Evolutionary conservation across 2,329 filamentous ascomycete species (phyloP).

Genomic region (Pyrenophora graminea): DNA sequence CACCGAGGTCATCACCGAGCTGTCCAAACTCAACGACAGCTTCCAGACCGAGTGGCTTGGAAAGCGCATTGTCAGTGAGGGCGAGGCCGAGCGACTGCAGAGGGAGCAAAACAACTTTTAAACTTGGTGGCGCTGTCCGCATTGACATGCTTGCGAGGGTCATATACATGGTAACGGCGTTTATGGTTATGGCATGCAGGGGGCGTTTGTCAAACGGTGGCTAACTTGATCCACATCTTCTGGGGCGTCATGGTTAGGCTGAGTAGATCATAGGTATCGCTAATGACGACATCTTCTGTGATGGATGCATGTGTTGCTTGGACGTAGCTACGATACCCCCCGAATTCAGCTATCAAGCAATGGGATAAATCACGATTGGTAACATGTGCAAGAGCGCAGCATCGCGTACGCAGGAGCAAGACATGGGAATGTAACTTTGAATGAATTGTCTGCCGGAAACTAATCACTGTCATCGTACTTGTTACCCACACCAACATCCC

Average conservation of each 20-base stretch:
- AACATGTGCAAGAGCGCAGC: no score
- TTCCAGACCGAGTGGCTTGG: slow-evolving; percentile 77
- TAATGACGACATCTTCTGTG: neutral
- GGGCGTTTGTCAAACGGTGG: neutral
- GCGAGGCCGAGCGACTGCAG: slow-evolving; percentile 39
- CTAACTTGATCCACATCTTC: neutral
- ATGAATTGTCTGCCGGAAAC: neutral
- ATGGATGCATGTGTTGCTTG: no score
- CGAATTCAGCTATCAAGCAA: neutral
- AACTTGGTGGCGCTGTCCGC: neutral
- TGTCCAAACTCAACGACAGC: slow-evolving; percentile 78
- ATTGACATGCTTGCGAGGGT: neutral
- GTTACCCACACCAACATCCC: slow-evolving; percentile 62
- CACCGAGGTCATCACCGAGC: slow-evolving; percentile 78
- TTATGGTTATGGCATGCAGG: neutral
- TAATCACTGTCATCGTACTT: slow-evolving; percentile 65
- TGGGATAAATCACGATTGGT: neutral
- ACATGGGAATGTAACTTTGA: neutral
- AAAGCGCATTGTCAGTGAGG: slow-evolving; percentile 44
- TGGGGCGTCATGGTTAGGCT: neutral
- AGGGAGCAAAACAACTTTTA: slow-evolving; percentile 39
- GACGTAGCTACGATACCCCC: no score
- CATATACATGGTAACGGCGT: neutral
- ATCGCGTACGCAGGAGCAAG: neutral
- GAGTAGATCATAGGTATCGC: neutral